Percentiles rank a stretch among this genome's conserved stretches.
These are phyloP conservation scores for Haberlea rhodopensis DNA, from an alignment of 257 asterid species.

Conservation along the genomic window DNA sequence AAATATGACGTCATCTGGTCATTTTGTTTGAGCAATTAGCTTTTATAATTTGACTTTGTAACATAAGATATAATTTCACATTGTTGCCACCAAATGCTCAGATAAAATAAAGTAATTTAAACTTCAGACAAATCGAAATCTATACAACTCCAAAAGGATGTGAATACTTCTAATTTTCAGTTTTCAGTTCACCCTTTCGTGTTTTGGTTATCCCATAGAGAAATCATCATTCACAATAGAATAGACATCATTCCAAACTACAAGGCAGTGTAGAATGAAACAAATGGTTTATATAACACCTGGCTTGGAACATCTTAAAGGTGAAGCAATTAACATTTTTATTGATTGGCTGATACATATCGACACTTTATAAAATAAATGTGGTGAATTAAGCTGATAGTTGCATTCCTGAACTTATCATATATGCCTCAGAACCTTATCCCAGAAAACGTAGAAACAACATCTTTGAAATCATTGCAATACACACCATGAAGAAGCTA, in stretches of 20 bases:
- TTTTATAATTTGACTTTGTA: background rate
- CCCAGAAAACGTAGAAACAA: background rate
- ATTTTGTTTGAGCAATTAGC: background rate
- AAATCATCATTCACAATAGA: background rate
- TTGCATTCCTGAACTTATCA: background rate
- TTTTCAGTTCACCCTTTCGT: background rate
- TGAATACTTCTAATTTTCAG: background rate
- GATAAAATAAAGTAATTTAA: background rate
- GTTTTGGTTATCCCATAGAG: background rate
- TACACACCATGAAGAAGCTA: background rate
- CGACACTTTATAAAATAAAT: no score
- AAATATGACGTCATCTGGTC: background rate
- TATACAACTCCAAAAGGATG: background rate
- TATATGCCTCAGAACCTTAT: background rate
- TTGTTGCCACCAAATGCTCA: background rate
- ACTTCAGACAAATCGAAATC: background rate
- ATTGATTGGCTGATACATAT: no score
- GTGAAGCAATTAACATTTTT: no score
- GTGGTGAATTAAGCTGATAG: no score
- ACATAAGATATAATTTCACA: background rate
- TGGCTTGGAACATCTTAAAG: no score
- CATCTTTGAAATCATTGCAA: conserved; percentile 11
- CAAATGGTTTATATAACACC: no score
- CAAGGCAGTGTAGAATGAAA: no score
- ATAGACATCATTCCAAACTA: no score